Base-by-base conservation (phyloP, 129 eudicot genomes). In the Artemisia tridentata region DNA sequence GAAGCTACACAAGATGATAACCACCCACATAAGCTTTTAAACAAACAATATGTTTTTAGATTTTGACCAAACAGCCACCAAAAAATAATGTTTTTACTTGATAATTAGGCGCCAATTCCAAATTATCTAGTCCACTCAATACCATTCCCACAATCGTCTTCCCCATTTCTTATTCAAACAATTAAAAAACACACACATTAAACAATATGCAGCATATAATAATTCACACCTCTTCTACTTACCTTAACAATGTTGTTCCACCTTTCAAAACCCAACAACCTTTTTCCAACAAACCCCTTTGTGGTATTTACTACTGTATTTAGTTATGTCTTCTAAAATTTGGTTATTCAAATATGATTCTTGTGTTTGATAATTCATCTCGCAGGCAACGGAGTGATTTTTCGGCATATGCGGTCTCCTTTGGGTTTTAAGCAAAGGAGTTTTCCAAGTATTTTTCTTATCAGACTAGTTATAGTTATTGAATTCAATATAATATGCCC, bases 101-200 rank as follows among this genome's bases (percentile, higher is more conserved):
- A 75, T 75, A 65, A 65, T 65, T 48, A 71, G 78, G 86, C 86
- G 83, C 78, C 75, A 82, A 82, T 23, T 55, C 72, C 51, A 56
- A 56, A 31, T 48, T 66, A 60, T 72, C 72, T 65, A 16, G 81
- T 83, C 91, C 91, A 86, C 91, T 75, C 91, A 63, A 80, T 80
- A 55, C 60, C 55, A 51, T 18, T 34, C 49, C 15, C 49, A 18
- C 75, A 25, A 59, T 73, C 75, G 49, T 3, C 62, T 71, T 68
- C 63, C 53, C 52, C 21, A 12, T 53, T 71, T 58, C 68, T 57
- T 67, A 59, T 12, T 48, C 71, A 53, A 66, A 10, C 63, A 6
- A 51, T 27, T 41, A 29, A 29, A 11, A 14, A 61, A 46, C 29
- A 45, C 47, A 18, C 20, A 8, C 19, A 64, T 25, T 27, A 23